Evolutionary conservation across 768 basidiomycete species (phyloP).

Genomic region (Mycena galericulata): DNA sequence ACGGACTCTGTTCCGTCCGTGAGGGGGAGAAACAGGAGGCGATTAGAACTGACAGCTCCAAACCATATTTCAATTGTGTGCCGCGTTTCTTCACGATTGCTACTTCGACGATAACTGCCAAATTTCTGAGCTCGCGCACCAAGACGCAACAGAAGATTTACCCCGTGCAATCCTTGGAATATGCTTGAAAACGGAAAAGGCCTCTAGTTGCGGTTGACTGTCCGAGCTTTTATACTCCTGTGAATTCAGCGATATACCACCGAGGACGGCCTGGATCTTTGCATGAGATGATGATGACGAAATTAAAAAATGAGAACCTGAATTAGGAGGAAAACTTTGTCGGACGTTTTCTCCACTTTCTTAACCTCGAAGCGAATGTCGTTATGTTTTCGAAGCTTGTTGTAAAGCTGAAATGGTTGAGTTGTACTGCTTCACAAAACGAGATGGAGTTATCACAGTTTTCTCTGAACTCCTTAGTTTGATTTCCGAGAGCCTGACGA

Average conservation of each 20-base stretch:
- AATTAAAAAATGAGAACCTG: slow-evolving; percentile 60
- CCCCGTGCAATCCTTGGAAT: slow-evolving; percentile 82
- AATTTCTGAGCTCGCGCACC: slow-evolving; percentile 12
- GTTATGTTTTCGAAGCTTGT: slow-evolving; percentile 74
- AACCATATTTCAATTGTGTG: slow-evolving; percentile 72
- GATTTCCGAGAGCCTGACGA: slow-evolving; percentile 69
- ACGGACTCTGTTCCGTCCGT: slow-evolving; percentile 64
- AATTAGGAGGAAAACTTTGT: slow-evolving; percentile 86
- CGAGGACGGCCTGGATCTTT: slow-evolving; percentile 70
- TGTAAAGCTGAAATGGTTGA: slow-evolving; percentile 57
- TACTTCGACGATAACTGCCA: slow-evolving; percentile 81
- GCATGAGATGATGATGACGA: slow-evolving; percentile 4
- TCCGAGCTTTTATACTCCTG: slow-evolving; percentile 79
- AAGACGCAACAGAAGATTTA: slow-evolving; percentile 39
- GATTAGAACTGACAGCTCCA: slow-evolving; percentile 75
- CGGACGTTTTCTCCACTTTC: slow-evolving; percentile 74
- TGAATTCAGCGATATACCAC: slow-evolving; percentile 74
- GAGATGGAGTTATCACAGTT: slow-evolving; percentile 53
- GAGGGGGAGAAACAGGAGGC: neutral
- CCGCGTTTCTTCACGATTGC: slow-evolving; percentile 76
- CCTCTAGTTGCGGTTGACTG: slow-evolving; percentile 79
- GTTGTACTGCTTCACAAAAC: neutral
- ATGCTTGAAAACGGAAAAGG: slow-evolving; percentile 78
- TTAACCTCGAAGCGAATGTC: slow-evolving; percentile 85
- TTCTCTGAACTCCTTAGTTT: slow-evolving; percentile 85